Percentiles rank a stretch among this genome's conserved stretches.
phyloP scores from a whole-genome alignment of 2,329 filamentous ascomycete species.

The Fusarium annulatum region DNA sequence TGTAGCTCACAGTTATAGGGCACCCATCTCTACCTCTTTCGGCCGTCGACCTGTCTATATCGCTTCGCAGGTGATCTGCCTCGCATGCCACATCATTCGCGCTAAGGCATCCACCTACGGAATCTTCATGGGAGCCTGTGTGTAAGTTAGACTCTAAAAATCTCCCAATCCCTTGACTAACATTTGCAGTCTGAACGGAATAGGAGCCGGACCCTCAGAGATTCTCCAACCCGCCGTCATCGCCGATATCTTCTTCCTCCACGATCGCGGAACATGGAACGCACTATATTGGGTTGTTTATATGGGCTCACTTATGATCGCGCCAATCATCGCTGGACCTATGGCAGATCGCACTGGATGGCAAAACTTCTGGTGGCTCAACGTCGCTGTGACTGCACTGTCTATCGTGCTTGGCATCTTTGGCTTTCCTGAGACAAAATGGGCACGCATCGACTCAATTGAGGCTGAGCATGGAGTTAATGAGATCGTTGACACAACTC shows the following conservation, averaged over 20 bases:
- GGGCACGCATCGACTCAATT: background rate
- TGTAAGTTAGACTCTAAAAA: background rate
- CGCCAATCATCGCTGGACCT: background rate
- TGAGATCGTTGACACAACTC: background rate
- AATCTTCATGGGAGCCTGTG: slow-evolving; percentile 3
- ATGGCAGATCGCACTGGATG: background rate
- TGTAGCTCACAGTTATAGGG: background rate
- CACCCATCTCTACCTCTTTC: background rate
- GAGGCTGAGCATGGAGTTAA: background rate
- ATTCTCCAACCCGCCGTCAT: slow-evolving; percentile 30
- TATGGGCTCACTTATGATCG: slow-evolving; percentile 20
- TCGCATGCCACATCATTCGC: background rate
- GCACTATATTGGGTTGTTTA: slow-evolving; percentile 30
- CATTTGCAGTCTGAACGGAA: background rate
- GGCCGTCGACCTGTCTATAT: slow-evolving; percentile 3
- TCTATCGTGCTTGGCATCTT: background rate
- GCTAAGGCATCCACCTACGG: slow-evolving; percentile 8
- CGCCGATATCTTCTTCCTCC: slow-evolving; percentile 35
- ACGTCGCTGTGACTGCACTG: background rate
- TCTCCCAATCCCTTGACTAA: rapidly evolving
- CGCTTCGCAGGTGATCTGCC: slow-evolving; percentile 3
- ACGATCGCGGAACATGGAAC: slow-evolving; percentile 34
- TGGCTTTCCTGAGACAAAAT: slow-evolving; percentile 5
- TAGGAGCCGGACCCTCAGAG: slow-evolving; percentile 23
- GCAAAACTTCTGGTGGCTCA: slow-evolving; percentile 17